phyloP scores from a whole-genome alignment of 208 protist genomes.

The Wallacemonas sp. region DNA sequence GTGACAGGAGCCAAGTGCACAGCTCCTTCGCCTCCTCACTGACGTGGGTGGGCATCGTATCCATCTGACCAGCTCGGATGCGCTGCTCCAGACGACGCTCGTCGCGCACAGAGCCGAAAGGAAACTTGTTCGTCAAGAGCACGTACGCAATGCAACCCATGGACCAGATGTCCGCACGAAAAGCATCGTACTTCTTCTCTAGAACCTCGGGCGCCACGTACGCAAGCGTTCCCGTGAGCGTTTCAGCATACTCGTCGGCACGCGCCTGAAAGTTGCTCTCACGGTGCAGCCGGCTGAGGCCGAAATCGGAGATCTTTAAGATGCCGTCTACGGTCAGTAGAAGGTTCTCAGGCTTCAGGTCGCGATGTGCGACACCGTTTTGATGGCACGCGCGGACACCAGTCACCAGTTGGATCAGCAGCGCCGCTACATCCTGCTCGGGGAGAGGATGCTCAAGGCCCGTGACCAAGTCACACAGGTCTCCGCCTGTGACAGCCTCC shows the following conservation, averaged over 20 bases:
- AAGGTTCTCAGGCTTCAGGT: conserved; percentile 95
- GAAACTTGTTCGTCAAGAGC: conserved; percentile 79
- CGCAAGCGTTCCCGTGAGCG: conserved; percentile 73
- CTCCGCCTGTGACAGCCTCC: conserved; percentile 80
- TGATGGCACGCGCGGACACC: conserved; percentile 72
- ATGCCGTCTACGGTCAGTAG: conserved; percentile 69
- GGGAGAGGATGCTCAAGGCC: conserved; percentile 42
- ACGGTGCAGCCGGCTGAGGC: conserved; percentile 78
- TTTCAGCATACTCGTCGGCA: conserved; percentile 69
- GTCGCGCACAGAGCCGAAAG: conserved; percentile 73
- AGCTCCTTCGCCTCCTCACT: conserved; percentile 57
- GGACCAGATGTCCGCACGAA: conserved; percentile 86
- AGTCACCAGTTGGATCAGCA: conserved; percentile 74
- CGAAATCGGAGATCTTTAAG: conserved; percentile 90
- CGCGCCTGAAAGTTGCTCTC: conserved; percentile 61
- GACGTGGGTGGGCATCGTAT: conserved; percentile 48
- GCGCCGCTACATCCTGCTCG: conserved; percentile 59
- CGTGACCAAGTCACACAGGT: conserved; percentile 78
- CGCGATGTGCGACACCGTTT: conserved; percentile 89
- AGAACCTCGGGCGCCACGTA: conserved; percentile 87
- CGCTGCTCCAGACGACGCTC: conserved; percentile 43
- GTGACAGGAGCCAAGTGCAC: conserved; percentile 61
- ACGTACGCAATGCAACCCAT: conserved; percentile 86
- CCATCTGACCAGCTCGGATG: conserved; percentile 52
- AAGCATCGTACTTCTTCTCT: conserved; percentile 73